phyloP scores from a whole-genome alignment of 1,284 basidiomycete genomes.

The Cutaneotrichosporon curvatum region DNA sequence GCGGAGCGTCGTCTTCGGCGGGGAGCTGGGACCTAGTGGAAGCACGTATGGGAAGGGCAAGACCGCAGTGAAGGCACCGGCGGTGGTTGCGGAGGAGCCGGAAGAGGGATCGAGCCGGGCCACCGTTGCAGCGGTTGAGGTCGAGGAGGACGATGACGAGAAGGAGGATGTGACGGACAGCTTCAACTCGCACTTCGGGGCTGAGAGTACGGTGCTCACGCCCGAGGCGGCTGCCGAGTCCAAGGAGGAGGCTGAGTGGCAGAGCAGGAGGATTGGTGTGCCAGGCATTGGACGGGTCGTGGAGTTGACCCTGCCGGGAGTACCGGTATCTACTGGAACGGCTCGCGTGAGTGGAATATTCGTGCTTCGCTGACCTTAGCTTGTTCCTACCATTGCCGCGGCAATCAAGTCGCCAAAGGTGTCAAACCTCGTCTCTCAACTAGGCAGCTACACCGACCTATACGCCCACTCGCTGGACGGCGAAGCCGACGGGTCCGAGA shows the following conservation, averaged over 20 bases:
- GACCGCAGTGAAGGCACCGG: constrained; percentile 15
- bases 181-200: constrained; percentile 44
- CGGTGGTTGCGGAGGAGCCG: not conserved
- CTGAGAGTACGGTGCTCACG: constrained; percentile 28
- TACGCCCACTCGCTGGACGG: constrained; percentile 58
- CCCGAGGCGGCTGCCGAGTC: constrained; percentile 18
- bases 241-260: constrained; percentile 34
- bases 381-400: constrained; percentile 52
- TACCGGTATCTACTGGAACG: constrained; percentile 22
- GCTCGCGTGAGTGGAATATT: constrained; percentile 28
- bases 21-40: constrained; percentile 44
- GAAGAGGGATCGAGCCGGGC: not conserved
- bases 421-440: constrained; percentile 53
- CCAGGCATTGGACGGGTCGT: constrained; percentile 53
- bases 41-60: constrained; percentile 27
- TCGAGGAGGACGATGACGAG: constrained; percentile 10
- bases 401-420: constrained; percentile 48
- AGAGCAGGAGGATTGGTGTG: constrained; percentile 16
- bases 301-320: constrained; percentile 51
- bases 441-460: constrained; percentile 59
- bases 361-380: constrained; percentile 44
- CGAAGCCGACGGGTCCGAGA: constrained; percentile 42
- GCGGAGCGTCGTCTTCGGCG: constrained; percentile 40
- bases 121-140: not conserved
- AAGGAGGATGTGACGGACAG: constrained; percentile 28